These are phyloP conservation scores for Diaporthe australafricana DNA, from an alignment of 2,329 filamentous ascomycete species.

Conservation along the genomic window DNA sequence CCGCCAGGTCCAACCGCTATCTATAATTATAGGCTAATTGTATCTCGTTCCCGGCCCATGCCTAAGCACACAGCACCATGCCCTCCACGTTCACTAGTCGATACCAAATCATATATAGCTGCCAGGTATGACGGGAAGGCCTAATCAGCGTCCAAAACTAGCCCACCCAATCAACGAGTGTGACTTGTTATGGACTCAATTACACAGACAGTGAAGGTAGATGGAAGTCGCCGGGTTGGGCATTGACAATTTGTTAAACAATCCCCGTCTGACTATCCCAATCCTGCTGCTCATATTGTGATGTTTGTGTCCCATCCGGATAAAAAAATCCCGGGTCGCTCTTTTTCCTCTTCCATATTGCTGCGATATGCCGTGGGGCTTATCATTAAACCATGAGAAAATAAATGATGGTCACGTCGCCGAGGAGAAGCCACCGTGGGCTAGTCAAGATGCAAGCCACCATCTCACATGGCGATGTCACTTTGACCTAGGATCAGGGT, in stretches of 20 bases:
- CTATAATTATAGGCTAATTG: neutral
- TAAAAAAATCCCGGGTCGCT: neutral
- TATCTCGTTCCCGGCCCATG: neutral
- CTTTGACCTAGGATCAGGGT: constrained; percentile 10
- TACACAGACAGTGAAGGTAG: neutral
- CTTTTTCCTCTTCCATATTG: neutral
- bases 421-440: neutral
- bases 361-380: constrained; percentile 9
- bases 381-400: neutral
- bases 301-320: neutral
- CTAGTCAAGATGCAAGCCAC: constrained; percentile 9
- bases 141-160: neutral
- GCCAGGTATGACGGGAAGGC: neutral
- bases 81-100: neutral
- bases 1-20: neutral
- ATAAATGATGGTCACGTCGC: constrained; percentile 1
- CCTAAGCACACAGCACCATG: neutral
- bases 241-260: neutral
- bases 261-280: neutral
- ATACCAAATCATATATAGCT: neutral
- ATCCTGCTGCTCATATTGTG: neutral
- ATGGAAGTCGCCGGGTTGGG: neutral
- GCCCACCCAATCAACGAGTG: neutral
- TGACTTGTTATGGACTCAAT: neutral
- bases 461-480: constrained; percentile 15